phyloP scores from a whole-genome alignment of 306 rosid genomes.

The Datisca glomerata region DNA sequence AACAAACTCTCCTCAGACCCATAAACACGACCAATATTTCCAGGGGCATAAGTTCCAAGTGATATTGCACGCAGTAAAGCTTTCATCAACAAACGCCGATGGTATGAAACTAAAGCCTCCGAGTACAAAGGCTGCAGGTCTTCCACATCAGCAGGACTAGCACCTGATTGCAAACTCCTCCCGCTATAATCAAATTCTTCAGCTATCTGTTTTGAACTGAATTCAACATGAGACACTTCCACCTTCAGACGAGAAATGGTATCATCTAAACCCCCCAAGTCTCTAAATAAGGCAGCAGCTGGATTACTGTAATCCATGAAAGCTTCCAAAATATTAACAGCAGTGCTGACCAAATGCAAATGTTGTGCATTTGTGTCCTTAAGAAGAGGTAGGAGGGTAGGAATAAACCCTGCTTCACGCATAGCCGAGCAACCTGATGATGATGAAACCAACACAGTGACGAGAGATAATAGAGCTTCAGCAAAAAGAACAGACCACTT shows the following conservation, averaged over 20 bases:
- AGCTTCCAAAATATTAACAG: conserved; percentile 92
- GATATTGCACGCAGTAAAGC: conserved; percentile 92
- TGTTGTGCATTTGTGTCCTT: conserved; percentile 84
- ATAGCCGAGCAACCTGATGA: conserved; percentile 91
- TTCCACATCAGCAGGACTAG: conserved; percentile 44
- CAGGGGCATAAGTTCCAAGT: conserved; percentile 93
- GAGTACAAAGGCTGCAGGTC: conserved; percentile 70
- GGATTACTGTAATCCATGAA: conserved; percentile 98
- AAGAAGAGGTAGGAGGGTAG: conserved; percentile 86
- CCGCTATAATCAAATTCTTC: conserved; percentile 38
- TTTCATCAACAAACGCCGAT: conserved; percentile 74
- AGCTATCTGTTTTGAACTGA: conserved; percentile 52
- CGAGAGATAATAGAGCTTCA: conserved; percentile 83
- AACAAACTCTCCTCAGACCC: conserved; percentile 85
- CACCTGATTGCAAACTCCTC: conserved; percentile 34
- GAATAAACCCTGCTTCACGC: conserved; percentile 97
- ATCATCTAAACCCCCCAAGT: conserved; percentile 97
- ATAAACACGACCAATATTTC: conserved; percentile 63
- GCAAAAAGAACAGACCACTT: conserved; percentile 81
- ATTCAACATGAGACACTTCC: conserved; percentile 79
- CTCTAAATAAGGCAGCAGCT: conserved; percentile 89
- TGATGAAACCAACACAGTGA: conserved; percentile 82
- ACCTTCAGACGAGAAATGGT: conserved; percentile 74
- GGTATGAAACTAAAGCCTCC: conserved; percentile 70
- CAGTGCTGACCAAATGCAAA: conserved; percentile 85